These are phyloP conservation scores for Tolypocladium paradoxum DNA, from an alignment of 2,329 filamentous ascomycete species.

Conservation along the genomic window DNA sequence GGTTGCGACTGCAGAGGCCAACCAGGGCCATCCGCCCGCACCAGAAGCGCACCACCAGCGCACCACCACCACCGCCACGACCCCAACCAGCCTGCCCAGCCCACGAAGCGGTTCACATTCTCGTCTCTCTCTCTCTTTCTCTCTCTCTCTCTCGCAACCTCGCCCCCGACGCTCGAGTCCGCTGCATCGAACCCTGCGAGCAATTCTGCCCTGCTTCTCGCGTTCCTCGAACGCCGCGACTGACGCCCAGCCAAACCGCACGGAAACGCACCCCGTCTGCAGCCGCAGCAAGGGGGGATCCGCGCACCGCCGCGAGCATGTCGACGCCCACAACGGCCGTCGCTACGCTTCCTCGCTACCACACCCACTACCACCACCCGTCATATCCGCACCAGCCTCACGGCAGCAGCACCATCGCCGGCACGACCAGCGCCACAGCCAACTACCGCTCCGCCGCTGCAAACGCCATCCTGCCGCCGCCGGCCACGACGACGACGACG, in stretches of 20 bases:
- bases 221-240: background rate
- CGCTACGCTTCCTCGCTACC: constrained; percentile 59
- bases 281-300: constrained; percentile 1
- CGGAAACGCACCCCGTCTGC: background rate
- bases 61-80: background rate
- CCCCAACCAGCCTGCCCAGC: background rate
- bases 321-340: constrained; percentile 73
- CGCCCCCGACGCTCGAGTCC: background rate
- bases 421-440: constrained; percentile 9
- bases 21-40: background rate
- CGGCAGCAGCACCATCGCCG: constrained; percentile 10
- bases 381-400: constrained; percentile 33
- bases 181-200: background rate
- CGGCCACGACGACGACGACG: constrained; percentile 6
- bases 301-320: constrained; percentile 35
- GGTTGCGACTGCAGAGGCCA: background rate
- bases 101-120: background rate
- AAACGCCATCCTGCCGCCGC: constrained; percentile 16
- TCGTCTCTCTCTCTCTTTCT: background rate
- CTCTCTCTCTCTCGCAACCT: background rate
- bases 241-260: background rate
- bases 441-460: constrained; percentile 19
- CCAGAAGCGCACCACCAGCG: background rate
- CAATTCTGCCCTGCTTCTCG: background rate
- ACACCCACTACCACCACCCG: constrained; percentile 55